Evolutionary conservation across 306 rosid species (phyloP), one percentile per base, ranked within the genome.

Genomic region (Comarum palustre): DNA sequence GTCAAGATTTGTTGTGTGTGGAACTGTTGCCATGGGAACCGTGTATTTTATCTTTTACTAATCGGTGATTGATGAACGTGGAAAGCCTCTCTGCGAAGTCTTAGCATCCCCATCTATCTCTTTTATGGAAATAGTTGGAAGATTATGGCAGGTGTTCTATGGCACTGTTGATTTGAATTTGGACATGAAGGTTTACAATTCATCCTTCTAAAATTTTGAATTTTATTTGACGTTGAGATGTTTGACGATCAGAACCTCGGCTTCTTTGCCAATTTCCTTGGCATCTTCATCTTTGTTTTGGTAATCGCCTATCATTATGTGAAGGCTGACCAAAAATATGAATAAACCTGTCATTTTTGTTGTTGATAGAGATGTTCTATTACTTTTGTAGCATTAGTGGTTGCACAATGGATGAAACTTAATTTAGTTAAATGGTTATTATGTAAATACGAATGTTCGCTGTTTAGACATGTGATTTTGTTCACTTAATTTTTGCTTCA

Each of bases 251-350:
- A 89, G 73, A 89, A 83, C 77, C 79, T 94, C 75, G 97, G 98
- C 47, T 94, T 91, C 84, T 73, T 90, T 77, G 93, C 97, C 94
- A 90, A 93, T 85, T 90, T 93, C 72, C 92, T 93, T 29, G 96
- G 97, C 73, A 77, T 89, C 76, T 90, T 90, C 81, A 84, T 93
- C 68, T 93, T 93, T 80, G 87, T 85, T 7, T 72, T 94, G 82
- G 92, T 93, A 74, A 87, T 94, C 54, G 96, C 95, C 0, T 94
- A 91, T 75, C 98, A 94, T 73, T 94, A 73, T 77, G 98, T 89
- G 65, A 70, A 88, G 89, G 98, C 98, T 46, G 92, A 93, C 73
- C 97, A 92, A 4, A 94, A 94, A 72, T 90, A 78, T 58, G 97
- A 91, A 75, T 73, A 68, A 69, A 69, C 73, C 73, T 74, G 81